Evolutionary conservation across 441 rosid species (phyloP), one percentile per base, ranked within the genome.

Genomic region (Pelargonium fulgidum): DNA sequence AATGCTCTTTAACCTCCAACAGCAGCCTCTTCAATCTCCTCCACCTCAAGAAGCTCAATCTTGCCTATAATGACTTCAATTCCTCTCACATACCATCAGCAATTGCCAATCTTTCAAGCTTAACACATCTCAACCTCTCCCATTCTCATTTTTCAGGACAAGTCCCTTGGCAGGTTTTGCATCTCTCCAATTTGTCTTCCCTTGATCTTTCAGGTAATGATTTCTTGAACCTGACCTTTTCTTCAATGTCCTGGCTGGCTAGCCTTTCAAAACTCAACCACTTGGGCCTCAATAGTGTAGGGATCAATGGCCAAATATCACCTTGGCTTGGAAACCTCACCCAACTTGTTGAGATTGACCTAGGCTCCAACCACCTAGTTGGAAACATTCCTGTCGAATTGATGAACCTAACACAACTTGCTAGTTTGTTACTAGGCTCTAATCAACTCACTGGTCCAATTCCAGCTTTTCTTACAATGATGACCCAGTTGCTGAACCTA

Each of bases 51-150:
- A 26, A 19, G 13, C 78, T 78, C 16, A 66, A 45, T 24, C 78
- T 78, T 42, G 65, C 76, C 7, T 3, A 8, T 54, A 78, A 74
- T 20, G 1, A 74, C 62, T 79, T 79, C 66, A 54, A 66, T 17
- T 4, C 1, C 2, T 69, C 76, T 0, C 8, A 7, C 50, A 72
- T 75, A 0, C 76, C 73, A 24, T 29, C 76, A n/a, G 24, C 2
- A n/a, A 13, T 78, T 0, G 59, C 10, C 64, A 20, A 50, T 11
- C 52, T 78, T 41, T 72, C 73, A 0, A 47, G 17, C 22, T 48
- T 78, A 14, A 48, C 48, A 7, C 45, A 66, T 69, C 72, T 78
- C 10, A 54, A 69, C 54, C 76, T 75, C 48, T 62, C 73, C 9
- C 1, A 0, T 2, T 65, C 81, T 17, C 0, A 0, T 1, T 50